Evolutionary conservation across 2,329 filamentous ascomycete species (phyloP).

Genomic region (Venturia aucupariae): DNA sequence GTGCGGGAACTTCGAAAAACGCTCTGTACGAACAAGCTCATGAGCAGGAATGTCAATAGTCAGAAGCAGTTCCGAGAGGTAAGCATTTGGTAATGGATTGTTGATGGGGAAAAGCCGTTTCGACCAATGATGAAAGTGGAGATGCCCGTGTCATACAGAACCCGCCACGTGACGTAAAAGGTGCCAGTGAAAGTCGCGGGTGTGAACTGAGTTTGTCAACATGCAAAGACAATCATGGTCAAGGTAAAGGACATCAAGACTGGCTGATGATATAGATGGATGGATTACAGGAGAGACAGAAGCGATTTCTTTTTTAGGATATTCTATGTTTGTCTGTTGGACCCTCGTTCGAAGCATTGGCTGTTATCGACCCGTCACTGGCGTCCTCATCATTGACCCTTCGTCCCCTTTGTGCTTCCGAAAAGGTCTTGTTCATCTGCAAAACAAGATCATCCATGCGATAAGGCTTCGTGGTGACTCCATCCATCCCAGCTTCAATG

Average conservation of each 20-base stretch:
- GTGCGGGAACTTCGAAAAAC: not conserved
- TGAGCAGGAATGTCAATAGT: not conserved
- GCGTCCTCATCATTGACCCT: not conserved
- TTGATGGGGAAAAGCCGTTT: not conserved
- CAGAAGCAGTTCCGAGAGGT: not conserved
- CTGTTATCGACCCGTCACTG: not conserved
- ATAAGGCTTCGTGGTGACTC: slow-evolving; percentile 15
- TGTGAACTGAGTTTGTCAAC: too few species aligned
- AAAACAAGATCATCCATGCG: slow-evolving; percentile 13
- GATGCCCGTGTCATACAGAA: not conserved
- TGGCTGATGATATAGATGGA: too few species aligned
- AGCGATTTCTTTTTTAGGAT: not conserved
- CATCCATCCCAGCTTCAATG: slow-evolving; percentile 24
- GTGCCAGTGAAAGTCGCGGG: too few species aligned
- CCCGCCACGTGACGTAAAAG: not conserved
- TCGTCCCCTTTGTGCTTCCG: not conserved
- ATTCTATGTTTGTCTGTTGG: too few species aligned
- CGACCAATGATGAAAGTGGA: not conserved
- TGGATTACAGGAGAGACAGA: not conserved
- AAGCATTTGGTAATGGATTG: not conserved
- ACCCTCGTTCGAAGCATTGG: not conserved
- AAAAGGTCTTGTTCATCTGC: slow-evolving; percentile 7
- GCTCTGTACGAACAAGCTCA: not conserved
- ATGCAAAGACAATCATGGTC: too few species aligned
- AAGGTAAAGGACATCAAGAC: too few species aligned